Evolutionary conservation across 176 grass and related monocot species (phyloP).

Genomic region (Oryza glumipatula): DNA sequence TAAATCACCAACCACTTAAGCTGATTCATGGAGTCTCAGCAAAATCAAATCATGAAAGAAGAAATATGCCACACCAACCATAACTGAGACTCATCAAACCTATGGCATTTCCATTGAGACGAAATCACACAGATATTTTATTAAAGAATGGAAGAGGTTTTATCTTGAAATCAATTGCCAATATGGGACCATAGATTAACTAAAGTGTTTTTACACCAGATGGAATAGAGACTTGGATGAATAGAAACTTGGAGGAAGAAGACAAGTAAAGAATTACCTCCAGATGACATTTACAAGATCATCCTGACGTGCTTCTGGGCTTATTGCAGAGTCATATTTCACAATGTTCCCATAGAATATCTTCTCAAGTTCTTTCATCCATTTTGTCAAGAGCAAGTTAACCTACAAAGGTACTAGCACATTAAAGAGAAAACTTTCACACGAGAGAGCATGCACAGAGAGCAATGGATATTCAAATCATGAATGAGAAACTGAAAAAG

Average conservation of each 20-base stretch:
- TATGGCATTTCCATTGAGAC: not conserved
- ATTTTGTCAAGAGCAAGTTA: slow-evolving; percentile 91
- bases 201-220: not conserved
- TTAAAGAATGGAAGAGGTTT: not conserved
- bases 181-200: not conserved
- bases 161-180: slow-evolving; percentile 12
- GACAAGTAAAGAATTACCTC: slow-evolving; percentile 62
- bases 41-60: not conserved
- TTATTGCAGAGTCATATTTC: slow-evolving; percentile 81
- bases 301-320: slow-evolving; percentile 75
- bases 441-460: slow-evolving; percentile 18
- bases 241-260: not conserved
- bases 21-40: not conserved
- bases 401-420: slow-evolving; percentile 57
- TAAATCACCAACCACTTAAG: not conserved
- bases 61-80: not conserved
- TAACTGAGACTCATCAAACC: not conserved
- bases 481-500: slow-evolving; percentile 25
- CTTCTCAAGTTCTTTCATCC: slow-evolving; percentile 99
- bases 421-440: slow-evolving; percentile 22
- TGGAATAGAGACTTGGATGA: slow-evolving; percentile 3
- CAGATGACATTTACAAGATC: slow-evolving; percentile 95
- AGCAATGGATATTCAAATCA: slow-evolving; percentile 6
- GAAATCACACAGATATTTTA: not conserved
- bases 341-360: slow-evolving; percentile 99